These are phyloP conservation scores for Fraxinus sp. DNA, from an alignment of 305 asterid species.

Conservation along the genomic window DNA sequence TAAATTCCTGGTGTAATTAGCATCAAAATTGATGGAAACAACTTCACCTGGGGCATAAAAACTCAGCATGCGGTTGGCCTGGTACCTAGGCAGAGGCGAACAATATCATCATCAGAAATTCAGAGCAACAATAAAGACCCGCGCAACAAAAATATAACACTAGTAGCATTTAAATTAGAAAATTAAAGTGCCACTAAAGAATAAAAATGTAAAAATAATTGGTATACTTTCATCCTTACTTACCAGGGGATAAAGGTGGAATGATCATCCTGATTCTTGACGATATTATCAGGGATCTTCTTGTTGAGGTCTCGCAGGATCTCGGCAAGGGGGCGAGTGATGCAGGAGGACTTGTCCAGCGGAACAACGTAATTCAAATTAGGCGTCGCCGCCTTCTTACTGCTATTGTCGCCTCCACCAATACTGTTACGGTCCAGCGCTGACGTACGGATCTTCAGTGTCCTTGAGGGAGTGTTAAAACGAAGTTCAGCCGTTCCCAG, in stretches of 20 bases:
- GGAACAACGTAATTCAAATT: constrained; percentile 90
- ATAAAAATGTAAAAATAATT: neutral
- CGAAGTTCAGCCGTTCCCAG: constrained; percentile 23
- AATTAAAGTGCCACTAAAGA: neutral
- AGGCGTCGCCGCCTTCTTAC: constrained; percentile 57
- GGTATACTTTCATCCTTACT: neutral
- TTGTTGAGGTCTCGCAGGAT: constrained; percentile 88
- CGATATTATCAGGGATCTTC: constrained; percentile 82
- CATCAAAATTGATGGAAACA: constrained; percentile 17
- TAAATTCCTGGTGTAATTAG: neutral
- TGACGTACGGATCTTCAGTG: constrained; percentile 38
- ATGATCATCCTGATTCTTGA: constrained; percentile 54
- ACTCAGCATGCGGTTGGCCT: constrained; percentile 94
- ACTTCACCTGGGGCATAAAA: constrained; percentile 91
- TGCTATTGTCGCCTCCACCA: constrained; percentile 34
- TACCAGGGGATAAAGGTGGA: constrained; percentile 79
- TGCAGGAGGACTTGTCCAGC: constrained; percentile 71
- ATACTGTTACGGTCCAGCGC: constrained; percentile 43
- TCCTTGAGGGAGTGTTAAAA: constrained; percentile 31
- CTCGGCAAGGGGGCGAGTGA: constrained; percentile 90
- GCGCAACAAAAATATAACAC: neutral
- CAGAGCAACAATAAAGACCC: constrained; percentile 1
- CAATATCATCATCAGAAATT: constrained; percentile 21
- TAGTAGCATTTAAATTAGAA: neutral
- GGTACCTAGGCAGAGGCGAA: constrained; percentile 58